Percentiles rank a stretch among this genome's conserved stretches.
Evolutionary conservation across 2,329 filamentous ascomycete genomes (phyloP).

Genomic region (Tothia fuscella): DNA sequence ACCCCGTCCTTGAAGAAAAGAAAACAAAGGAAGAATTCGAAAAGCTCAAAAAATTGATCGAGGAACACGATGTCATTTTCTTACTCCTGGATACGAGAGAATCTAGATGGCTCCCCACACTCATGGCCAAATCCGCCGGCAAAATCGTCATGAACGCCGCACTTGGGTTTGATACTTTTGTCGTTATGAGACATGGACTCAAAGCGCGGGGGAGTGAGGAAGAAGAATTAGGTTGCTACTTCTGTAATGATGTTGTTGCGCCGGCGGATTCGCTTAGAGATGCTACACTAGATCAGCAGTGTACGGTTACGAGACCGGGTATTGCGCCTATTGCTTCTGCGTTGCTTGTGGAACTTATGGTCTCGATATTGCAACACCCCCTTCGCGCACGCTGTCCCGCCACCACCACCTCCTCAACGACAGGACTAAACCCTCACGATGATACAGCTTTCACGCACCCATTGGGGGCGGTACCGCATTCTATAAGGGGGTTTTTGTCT

Average conservation of each 20-base stretch:
- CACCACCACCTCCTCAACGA: constrained; percentile 14
- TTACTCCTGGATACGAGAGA: constrained; percentile 96
- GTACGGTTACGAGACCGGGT: constrained; percentile 89
- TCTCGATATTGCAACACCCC: constrained; percentile 67
- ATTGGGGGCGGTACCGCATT: constrained; percentile 61
- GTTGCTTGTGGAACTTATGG: constrained; percentile 77
- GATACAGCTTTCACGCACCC: constrained; percentile 40
- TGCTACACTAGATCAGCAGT: constrained; percentile 93
- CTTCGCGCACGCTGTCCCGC: constrained; percentile 27
- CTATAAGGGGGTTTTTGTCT: constrained; percentile 65
- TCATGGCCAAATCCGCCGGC: constrained; percentile 84
- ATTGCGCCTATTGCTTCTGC: constrained; percentile 87
- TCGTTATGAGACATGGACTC: constrained; percentile 91
- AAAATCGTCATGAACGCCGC: constrained; percentile 98
- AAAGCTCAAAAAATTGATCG: constrained; percentile 59
- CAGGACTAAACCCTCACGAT: constrained; percentile 15
- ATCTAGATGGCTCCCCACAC: constrained; percentile 85
- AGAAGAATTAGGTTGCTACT: constrained; percentile 80
- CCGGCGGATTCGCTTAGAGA: constrained; percentile 91
- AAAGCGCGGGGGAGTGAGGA: constrained; percentile 37
- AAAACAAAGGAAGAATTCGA: constrained; percentile 55
- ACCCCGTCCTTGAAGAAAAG: constrained; percentile 68
- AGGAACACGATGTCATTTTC: constrained; percentile 84
- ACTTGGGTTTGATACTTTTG: constrained; percentile 89
- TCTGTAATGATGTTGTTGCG: constrained; percentile 95